Evolutionary conservation across 768 basidiomycete species (phyloP).

Genomic region (Hypholoma sublateritium): DNA sequence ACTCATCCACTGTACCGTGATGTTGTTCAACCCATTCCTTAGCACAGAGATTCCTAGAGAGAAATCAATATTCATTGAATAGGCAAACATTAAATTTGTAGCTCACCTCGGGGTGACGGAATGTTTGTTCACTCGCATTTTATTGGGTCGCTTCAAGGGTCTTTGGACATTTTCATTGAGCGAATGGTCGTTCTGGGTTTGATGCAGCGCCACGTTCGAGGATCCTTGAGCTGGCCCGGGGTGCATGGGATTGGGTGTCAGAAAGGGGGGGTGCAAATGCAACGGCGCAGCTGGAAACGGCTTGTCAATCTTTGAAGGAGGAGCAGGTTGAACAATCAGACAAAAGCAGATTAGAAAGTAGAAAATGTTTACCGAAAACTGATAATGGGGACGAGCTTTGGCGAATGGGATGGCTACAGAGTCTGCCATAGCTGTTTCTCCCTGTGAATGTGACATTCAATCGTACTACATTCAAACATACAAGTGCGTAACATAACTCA

Average conservation of each 20-base stretch:
- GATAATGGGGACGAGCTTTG: constrained; percentile 9
- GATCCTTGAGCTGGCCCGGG: constrained; percentile 9
- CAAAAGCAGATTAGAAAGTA: constrained; percentile 6
- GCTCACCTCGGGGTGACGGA: constrained; percentile 8
- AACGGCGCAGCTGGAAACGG: constrained; percentile 4
- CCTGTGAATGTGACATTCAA: too few relatives aligned
- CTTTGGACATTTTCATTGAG: constrained; percentile 10
- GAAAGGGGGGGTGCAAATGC: constrained; percentile 1
- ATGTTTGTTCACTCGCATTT: constrained; percentile 11
- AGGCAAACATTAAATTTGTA: constrained; percentile 3
- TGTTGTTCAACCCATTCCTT: constrained; percentile 9
- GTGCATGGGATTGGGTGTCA: constrained; percentile 4
- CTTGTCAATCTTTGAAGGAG: neutral
- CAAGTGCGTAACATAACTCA: constrained; percentile 7
- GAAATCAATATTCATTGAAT: neutral
- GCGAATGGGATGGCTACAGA: constrained; percentile 3
- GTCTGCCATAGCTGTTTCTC: constrained; percentile 8
- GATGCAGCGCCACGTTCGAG: constrained; percentile 3
- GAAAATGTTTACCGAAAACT: constrained; percentile 10
- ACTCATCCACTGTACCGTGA: constrained; percentile 14
- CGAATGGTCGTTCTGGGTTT: constrained; percentile 3
- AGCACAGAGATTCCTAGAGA: constrained; percentile 9
- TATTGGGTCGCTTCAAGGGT: constrained; percentile 4
- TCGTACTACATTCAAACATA: constrained; percentile 5
- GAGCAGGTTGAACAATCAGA: neutral